Evolutionary conservation across 768 basidiomycete genomes (phyloP).

Genomic region (Tulasnella sp.): DNA sequence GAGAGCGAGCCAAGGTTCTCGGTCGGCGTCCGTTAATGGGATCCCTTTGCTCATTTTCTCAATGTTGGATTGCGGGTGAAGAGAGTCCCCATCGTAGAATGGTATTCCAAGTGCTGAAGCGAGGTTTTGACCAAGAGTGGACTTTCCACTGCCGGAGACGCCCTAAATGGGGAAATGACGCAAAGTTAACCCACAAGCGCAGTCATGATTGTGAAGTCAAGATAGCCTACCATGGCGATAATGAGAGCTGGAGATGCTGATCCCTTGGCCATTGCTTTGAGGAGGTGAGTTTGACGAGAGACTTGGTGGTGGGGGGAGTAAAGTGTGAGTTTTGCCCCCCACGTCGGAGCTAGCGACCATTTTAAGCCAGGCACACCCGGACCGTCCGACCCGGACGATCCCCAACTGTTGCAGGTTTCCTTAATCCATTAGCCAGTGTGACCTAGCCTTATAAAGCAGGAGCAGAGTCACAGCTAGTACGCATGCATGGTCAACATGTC

Average conservation of each 20-base stretch:
- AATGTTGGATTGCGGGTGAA: slow-evolving; percentile 74
- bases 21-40: slow-evolving; percentile 73
- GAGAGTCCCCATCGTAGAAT: slow-evolving; percentile 82
- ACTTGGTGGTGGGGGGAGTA: neutral
- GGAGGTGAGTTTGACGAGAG: neutral
- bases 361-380: neutral
- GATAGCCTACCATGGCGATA: slow-evolving; percentile 17
- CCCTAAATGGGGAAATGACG: slow-evolving; percentile 40
- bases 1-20: slow-evolving; percentile 73
- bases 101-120: slow-evolving; percentile 54
- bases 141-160: slow-evolving; percentile 66
- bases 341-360: neutral
- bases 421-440: too few species aligned
- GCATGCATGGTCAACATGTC: too few species aligned
- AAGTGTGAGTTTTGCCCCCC: neutral
- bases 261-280: neutral
- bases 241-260: slow-evolving; percentile 10
- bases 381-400: neutral
- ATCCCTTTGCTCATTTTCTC: slow-evolving; percentile 77
- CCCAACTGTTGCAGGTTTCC: neutral
- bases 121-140: slow-evolving; percentile 59
- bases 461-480: too few species aligned
- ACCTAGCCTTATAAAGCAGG: too few species aligned
- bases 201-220: neutral
- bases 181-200: neutral